Conservation (phyloP, 2,329 filamentous ascomycete genomes). For the Chalara sp. region DNA sequence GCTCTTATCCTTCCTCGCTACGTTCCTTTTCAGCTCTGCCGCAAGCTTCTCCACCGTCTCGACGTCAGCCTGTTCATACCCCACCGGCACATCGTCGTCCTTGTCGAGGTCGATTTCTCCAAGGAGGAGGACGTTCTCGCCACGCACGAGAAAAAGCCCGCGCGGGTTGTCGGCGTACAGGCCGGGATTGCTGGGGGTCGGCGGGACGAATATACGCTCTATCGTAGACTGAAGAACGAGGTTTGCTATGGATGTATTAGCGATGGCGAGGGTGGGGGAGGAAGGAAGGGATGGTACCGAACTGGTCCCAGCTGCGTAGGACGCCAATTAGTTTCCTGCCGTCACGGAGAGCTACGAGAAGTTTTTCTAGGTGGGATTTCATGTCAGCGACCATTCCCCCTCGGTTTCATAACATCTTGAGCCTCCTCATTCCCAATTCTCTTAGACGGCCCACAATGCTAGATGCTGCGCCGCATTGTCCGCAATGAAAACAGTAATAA, state of each 20-base stretch:
- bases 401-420: background rate
- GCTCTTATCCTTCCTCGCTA: constrained; percentile 68
- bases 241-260: constrained; percentile 57
- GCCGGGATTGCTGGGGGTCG: constrained; percentile 38
- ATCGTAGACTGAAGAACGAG: constrained; percentile 88
- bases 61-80: constrained; percentile 58
- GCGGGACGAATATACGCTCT: constrained; percentile 67
- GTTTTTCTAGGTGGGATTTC: constrained; percentile 64
- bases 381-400: background rate
- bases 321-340: constrained; percentile 92
- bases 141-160: constrained; percentile 85
- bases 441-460: background rate
- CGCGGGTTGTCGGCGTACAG: constrained; percentile 80
- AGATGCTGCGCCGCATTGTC: no score
- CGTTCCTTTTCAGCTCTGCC: constrained; percentile 61
- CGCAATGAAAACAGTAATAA: no score
- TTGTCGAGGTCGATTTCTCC: constrained; percentile 96
- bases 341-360: constrained; percentile 85
- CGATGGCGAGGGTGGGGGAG: background rate
- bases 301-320: constrained; percentile 94
- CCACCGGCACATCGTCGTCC: constrained; percentile 76
- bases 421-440: background rate
- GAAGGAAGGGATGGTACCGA: constrained; percentile 54
- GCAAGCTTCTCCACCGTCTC: constrained; percentile 66
- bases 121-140: constrained; percentile 92